phyloP scores from a whole-genome alignment of 768 basidiomycete genomes.

The Xerocomellus chrysenteron region DNA sequence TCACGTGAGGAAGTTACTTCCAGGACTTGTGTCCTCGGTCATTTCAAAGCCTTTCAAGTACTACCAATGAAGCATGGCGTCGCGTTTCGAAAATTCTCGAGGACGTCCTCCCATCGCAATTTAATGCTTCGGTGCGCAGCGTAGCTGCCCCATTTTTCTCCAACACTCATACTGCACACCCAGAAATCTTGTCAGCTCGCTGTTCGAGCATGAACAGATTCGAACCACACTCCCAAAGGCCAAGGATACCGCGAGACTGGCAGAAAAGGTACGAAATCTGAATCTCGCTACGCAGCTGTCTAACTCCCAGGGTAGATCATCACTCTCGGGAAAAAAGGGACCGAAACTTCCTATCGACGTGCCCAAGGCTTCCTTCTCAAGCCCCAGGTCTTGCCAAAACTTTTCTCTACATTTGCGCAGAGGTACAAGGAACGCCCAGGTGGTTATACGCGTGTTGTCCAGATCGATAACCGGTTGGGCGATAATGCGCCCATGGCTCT shows the following conservation, averaged over 20 bases:
- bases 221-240: constrained; percentile 96
- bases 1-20: constrained; percentile 1
- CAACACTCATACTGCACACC: constrained; percentile 5
- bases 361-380: constrained; percentile 82
- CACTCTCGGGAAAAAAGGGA: constrained; percentile 86
- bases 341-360: constrained; percentile 61
- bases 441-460: constrained; percentile 94
- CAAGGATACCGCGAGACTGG: constrained; percentile 84
- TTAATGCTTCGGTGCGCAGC: constrained; percentile 80
- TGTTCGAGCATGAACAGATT: constrained; percentile 94
- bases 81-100: constrained; percentile 88
- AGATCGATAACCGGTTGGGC: constrained; percentile 83
- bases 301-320: constrained; percentile 60
- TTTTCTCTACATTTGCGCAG: constrained; percentile 75
- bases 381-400: constrained; percentile 68
- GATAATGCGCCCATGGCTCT: constrained; percentile 94
- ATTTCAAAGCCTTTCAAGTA: neutral
- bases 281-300: neutral
- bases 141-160: neutral
- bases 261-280: constrained; percentile 70
- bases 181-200: constrained; percentile 91
- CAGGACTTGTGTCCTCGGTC: no score
- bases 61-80: constrained; percentile 90
- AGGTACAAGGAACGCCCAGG: constrained; percentile 84
- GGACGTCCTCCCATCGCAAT: constrained; percentile 89